Evolutionary conservation across 192 early-diverging fungal genomes (phyloP).

Genomic region (Backusella tarrabulga): DNA sequence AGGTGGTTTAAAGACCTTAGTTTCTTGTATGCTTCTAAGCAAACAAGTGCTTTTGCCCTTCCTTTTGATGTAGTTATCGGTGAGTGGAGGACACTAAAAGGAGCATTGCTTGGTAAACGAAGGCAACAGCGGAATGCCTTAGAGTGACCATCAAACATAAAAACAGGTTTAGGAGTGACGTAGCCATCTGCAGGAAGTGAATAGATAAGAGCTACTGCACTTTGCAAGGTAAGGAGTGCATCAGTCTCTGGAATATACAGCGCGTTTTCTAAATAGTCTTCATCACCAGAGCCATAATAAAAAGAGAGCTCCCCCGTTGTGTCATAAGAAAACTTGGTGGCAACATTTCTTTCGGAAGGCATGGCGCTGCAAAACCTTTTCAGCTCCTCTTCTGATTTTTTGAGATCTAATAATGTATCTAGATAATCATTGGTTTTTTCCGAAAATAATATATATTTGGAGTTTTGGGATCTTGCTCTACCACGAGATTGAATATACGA

Average conservation of each 20-base stretch:
- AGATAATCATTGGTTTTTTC: conserved; percentile 39
- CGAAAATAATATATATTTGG: conserved; percentile 78
- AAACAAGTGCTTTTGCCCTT: conserved; percentile 65
- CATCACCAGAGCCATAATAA: conserved; percentile 33
- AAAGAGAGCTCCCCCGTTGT: not conserved
- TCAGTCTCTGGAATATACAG: conserved; percentile 63
- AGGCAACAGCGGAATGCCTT: conserved; percentile 45
- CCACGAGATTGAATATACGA: conserved; percentile 89
- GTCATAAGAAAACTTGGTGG: conserved; percentile 12
- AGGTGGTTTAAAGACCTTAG: conserved; percentile 67
- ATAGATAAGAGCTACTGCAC: conserved; percentile 59
- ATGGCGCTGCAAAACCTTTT: conserved; percentile 55
- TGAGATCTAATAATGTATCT: conserved; percentile 34
- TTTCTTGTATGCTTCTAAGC: conserved; percentile 67
- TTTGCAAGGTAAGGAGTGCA: conserved; percentile 68
- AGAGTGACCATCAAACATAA: conserved; percentile 26
- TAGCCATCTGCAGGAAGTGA: conserved; percentile 61
- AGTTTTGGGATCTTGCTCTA: conserved; percentile 71
- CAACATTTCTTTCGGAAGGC: conserved; percentile 38
- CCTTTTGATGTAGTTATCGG: conserved; percentile 52
- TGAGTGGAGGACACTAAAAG: conserved; percentile 47
- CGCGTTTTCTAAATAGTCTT: conserved; percentile 41
- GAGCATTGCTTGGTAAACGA: conserved; percentile 61
- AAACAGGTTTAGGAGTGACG: conserved; percentile 53
- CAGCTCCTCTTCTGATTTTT: conserved; percentile 52